Base-by-base conservation (phyloP, 495 filamentous ascomycete species). In the Niebla homalea region DNA sequence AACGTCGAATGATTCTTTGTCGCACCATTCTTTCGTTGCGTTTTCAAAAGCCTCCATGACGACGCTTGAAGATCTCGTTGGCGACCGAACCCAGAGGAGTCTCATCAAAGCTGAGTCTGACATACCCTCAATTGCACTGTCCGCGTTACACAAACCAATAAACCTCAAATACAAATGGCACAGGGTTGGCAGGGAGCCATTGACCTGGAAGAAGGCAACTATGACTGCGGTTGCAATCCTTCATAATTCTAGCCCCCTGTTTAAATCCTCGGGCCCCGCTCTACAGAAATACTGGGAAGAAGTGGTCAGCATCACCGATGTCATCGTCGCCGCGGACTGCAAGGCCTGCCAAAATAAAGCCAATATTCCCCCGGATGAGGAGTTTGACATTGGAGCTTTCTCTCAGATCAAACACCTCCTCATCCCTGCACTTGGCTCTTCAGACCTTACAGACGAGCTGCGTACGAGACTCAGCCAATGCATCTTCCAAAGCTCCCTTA, bases 401-500 rank as follows among this genome's bases (percentile, higher is more conserved):
- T 67, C 58, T 7, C 70, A 73, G 43, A 66, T 95, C 0, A 77
- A 82, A 16, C 65, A 74, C 1, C 70, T 95, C 21, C 79, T 94
- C 36, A 82, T 87, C 23, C 83, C 89, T 0, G 66, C 77, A 5
- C 73, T 98, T 0, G 87, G 89, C 8, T 70, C 73, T 0, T 53
- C 75, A 14, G 60, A 65, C 1, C 77, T 94, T 16, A 70, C 79
- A 2, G 84, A 92, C 54, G 62, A 69, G 22, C 78, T 82, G 3
- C 74, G 86, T 14, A 74, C 73, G n/a, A 66, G 74, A 8, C 95
- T 92, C 59, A 75, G 82, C 1, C 77, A 77, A 48, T 78, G 78
- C 16, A 75, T 98, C n/a, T 89, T 96, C 65, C 68, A 74, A 44
- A 84, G 76, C 18, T 95, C 89, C 20, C 77, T 95, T 57, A 83